Evolutionary conservation across 2,329 filamentous ascomycete genomes (phyloP), one percentile per base, ranked within the genome.

Genomic region (Calonectria ilicicola): DNA sequence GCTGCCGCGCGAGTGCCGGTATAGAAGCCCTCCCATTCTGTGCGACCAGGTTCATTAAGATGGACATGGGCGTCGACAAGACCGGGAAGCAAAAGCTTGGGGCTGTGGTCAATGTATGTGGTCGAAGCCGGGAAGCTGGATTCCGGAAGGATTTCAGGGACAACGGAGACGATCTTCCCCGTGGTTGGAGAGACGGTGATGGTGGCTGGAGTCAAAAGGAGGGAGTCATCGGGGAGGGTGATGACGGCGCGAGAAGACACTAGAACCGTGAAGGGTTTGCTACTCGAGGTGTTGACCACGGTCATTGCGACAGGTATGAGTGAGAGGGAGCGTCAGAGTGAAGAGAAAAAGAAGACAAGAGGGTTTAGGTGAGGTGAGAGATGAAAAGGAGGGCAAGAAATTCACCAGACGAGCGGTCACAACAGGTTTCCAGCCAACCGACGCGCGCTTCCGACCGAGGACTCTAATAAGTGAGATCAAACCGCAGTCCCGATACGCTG

Each of bases 21-120:
- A 87, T 93, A 94, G 87, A 99, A 99, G 14, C 97, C 97, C 82
- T 99, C 97, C 97, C 97, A 98, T 90, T 98, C 96, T 65, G 96
- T 98, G 70, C 97, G 91, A 49, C 97, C 97, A 0, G 97, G 97
- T 86, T 99, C 97, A 81, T 98, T 98, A 78, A 98, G 91, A 86
- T 99, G 97, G 44, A 99, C 97, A 83, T 99, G 97, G 42, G 97
- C 96, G 83, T 99, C 97, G 21, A 99, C 96, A 35, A 99, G 88
- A 23, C 97, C 97, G 0, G 97, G 97, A 40, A 98, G 89, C 46
- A 99, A 87, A 58, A 98, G 89, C 83, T 93, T 90, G 14, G 96
- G 95, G 26, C 94, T 95, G 85, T 98, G 92, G 87, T 99, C 93
- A 77, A 91, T 89, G 84, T 98, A 98, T 7, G 89, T 87, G 9